phyloP scores from a whole-genome alignment of 768 basidiomycete genomes.

The Holtermannia corniformis region DNA sequence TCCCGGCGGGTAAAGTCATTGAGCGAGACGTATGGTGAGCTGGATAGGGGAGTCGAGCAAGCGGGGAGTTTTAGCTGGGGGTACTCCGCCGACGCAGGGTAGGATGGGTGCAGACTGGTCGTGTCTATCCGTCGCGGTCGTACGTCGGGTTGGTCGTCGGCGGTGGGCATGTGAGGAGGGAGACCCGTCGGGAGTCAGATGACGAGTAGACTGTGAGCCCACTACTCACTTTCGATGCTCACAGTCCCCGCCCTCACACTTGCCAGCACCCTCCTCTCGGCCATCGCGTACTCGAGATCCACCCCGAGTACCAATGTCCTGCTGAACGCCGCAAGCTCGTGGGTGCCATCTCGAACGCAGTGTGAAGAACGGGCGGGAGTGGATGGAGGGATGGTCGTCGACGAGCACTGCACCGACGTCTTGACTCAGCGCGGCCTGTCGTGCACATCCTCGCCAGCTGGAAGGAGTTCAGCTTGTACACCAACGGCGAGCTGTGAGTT shows the following conservation, averaged over 20 bases:
- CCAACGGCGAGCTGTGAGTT: conserved; percentile 33
- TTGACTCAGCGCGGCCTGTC: conserved; percentile 14
- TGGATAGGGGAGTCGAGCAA: no score
- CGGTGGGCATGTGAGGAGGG: no score
- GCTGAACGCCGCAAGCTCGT: conserved; percentile 28
- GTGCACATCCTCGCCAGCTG: conserved; percentile 23
- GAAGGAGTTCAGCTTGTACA: conserved; percentile 26
- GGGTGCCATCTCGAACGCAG: conserved; percentile 25
- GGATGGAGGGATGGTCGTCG: conserved; percentile 30
- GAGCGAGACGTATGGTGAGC: conserved; percentile 22
- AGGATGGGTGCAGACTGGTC: no score
- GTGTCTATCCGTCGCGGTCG: no score
- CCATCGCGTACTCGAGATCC: conserved; percentile 16
- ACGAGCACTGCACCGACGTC: conserved; percentile 28
- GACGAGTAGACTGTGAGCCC: no score
- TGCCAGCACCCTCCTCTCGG: no score
- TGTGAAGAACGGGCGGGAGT: conserved; percentile 27
- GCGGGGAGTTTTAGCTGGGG: no score
- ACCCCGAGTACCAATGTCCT: conserved; percentile 19
- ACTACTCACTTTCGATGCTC: no score
- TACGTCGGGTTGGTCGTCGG: no score
- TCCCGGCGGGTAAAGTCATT: conserved; percentile 25
- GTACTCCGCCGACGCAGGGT: no score
- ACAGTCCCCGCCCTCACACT: no score
- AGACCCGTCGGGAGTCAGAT: no score